Evolutionary conservation across 371 early-diverging fungal species (phyloP).

Genomic region (Parasitella parasitica): DNA sequence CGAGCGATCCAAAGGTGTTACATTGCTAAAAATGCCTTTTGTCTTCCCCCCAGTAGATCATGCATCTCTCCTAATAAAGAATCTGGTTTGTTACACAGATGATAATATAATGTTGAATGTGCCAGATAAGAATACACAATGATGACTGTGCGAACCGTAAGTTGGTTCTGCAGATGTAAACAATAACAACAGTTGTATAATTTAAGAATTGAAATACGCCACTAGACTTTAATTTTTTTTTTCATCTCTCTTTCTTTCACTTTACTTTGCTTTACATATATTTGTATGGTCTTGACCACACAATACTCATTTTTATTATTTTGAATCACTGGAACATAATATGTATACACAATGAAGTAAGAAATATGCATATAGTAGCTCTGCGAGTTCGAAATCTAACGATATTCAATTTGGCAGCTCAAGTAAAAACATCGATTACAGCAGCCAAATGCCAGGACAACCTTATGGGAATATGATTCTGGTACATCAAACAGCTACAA

Average conservation of each 20-base stretch:
- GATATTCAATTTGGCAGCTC: not conserved
- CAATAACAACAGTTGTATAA: not conserved
- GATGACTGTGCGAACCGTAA: not conserved
- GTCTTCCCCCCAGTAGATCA: not conserved
- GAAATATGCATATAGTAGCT: too few species aligned
- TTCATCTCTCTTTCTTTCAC: not conserved
- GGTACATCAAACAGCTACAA: not conserved
- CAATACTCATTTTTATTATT: not conserved
- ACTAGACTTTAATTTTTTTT: not conserved
- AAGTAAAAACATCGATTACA: not conserved
- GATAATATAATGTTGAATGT: not conserved
- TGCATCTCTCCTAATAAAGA: not conserved
- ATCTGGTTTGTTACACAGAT: not conserved
- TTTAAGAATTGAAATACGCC: not conserved
- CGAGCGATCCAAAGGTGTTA: not conserved
- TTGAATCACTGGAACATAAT: not conserved
- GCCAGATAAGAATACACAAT: not conserved
- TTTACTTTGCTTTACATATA: too few species aligned
- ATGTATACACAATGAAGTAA: not conserved
- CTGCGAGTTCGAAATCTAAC: too few species aligned
- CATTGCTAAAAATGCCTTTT: too few species aligned
- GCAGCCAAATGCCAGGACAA: not conserved
- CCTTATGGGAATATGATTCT: not conserved
- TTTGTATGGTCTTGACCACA: not conserved
- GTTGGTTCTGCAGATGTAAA: not conserved